Evolutionary conservation across 495 filamentous ascomycete genomes (phyloP).

Genomic region (Parathielavia appendiculata): DNA sequence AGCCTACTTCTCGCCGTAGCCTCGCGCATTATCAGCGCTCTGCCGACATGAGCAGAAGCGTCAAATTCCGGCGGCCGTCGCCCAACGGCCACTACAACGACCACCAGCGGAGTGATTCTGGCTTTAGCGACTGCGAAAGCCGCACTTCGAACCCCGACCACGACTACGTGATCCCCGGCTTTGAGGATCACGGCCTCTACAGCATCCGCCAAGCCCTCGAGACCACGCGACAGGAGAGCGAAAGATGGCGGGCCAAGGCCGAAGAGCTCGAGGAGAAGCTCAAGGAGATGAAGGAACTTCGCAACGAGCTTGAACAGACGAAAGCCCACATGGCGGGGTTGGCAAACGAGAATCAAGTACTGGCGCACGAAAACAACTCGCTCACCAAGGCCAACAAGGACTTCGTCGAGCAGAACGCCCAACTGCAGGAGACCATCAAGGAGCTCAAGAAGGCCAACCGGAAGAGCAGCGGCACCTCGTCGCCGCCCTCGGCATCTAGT

Average conservation of each 20-base stretch:
- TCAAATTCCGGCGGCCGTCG: conserved; percentile 32
- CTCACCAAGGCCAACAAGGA: conserved; percentile 80
- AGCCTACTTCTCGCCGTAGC: conserved; percentile 24
- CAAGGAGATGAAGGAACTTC: conserved; percentile 19
- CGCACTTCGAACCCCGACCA: conserved; percentile 27
- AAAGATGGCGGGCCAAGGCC: conserved; percentile 26
- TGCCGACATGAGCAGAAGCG: conserved; percentile 32
- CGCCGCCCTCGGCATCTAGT: conserved; percentile 23
- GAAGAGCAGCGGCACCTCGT: conserved; percentile 23
- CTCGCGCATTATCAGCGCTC: conserved; percentile 16
- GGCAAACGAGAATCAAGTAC: conserved; percentile 70
- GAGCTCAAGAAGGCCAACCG: conserved; percentile 66
- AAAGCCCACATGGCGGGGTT: conserved; percentile 74
- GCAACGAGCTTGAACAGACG: conserved; percentile 59
- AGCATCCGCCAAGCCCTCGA: conserved; percentile 23
- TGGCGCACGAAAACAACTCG: conserved; percentile 53
- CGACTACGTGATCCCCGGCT: conserved; percentile 20
- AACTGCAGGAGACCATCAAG: conserved; percentile 76
- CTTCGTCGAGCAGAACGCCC: conserved; percentile 73
- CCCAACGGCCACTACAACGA: conserved; percentile 25
- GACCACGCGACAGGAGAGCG: conserved; percentile 8
- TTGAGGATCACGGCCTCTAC: conserved; percentile 26
- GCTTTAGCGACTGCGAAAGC: conserved; percentile 33
- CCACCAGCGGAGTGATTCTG: conserved; percentile 35
- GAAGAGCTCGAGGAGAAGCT: conserved; percentile 49